phyloP scores from a whole-genome alignment of 2,329 filamentous ascomycete species.

The Knufia petricola region DNA sequence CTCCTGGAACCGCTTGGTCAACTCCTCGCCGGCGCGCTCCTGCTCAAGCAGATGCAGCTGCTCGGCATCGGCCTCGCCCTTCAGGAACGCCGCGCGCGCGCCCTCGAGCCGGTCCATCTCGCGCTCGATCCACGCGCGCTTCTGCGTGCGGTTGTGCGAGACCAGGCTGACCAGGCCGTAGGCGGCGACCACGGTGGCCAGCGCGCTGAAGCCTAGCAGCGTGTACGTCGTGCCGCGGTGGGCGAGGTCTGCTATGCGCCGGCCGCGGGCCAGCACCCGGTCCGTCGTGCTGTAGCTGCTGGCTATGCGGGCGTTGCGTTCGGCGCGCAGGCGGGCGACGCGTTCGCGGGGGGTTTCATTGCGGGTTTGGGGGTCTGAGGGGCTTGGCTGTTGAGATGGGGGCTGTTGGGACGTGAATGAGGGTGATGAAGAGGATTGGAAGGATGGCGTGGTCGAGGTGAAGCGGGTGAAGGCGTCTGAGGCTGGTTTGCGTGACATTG shows the following conservation, averaged over 20 bases:
- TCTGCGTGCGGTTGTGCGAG: conserved; percentile 57
- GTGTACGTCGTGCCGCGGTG: conserved; percentile 52
- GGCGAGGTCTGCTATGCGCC: conserved; percentile 50
- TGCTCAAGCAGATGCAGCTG: conserved; percentile 37
- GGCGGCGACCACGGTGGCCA: conserved; percentile 51
- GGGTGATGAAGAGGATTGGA: conserved; percentile 28
- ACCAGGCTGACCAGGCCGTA: conserved; percentile 59
- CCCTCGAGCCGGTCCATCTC: conserved; percentile 34
- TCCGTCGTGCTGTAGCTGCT: conserved; percentile 49
- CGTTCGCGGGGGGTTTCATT: conserved; percentile 59
- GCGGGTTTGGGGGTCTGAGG: conserved; percentile 9
- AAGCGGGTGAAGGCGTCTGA: conserved; percentile 41
- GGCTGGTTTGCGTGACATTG: conserved; percentile 30
- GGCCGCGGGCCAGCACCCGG: conserved; percentile 42
- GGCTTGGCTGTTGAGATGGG: conserved; percentile 23
- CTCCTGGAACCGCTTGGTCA: conserved; percentile 34
- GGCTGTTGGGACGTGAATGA: conserved; percentile 24
- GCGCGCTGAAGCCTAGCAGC: conserved; percentile 50
- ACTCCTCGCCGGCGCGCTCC: conserved; percentile 35
- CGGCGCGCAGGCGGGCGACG: conserved; percentile 57
- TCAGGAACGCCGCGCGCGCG: conserved; percentile 34
- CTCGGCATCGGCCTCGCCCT: conserved; percentile 31
- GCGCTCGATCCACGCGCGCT: conserved; percentile 50
- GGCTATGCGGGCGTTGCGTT: conserved; percentile 55
- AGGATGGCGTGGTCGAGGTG: conserved; percentile 41